phyloP scores from a whole-genome alignment of 129 eudicot genomes.

The Lactuca saligna region DNA sequence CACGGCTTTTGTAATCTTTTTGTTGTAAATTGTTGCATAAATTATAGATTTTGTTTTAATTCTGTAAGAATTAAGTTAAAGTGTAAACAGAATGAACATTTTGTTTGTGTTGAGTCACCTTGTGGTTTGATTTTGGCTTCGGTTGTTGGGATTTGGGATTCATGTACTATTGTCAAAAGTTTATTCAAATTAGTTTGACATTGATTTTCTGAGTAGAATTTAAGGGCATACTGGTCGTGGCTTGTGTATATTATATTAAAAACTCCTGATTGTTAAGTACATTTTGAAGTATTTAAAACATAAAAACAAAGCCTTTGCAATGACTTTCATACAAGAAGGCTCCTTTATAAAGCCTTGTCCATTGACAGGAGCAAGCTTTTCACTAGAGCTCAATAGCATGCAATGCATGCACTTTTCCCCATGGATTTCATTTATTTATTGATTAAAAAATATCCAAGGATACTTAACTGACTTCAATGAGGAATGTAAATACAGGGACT shows the following conservation, averaged over 20 bases:
- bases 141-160: not conserved
- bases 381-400: not conserved
- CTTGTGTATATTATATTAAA: too few relatives aligned
- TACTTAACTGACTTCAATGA: not conserved
- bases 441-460: too few relatives aligned
- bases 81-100: not conserved
- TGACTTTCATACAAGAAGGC: not conserved
- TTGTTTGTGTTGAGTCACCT: not conserved
- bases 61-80: constrained; percentile 4
- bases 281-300: too few relatives aligned
- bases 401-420: not conserved
- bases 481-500: constrained; percentile 60
- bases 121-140: not conserved
- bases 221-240: too few relatives aligned
- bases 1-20: too few relatives aligned
- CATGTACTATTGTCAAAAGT: not conserved
- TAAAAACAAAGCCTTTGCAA: not conserved
- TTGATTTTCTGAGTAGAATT: too few relatives aligned
- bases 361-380: too few relatives aligned
- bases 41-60: not conserved
- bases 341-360: not conserved
- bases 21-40: too few relatives aligned
- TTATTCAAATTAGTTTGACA: not conserved
- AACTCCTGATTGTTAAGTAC: too few relatives aligned
- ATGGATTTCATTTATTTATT: not conserved